Evolutionary conservation across 768 basidiomycete genomes (phyloP).

Genomic region (Rhizopogon salebrosus): DNA sequence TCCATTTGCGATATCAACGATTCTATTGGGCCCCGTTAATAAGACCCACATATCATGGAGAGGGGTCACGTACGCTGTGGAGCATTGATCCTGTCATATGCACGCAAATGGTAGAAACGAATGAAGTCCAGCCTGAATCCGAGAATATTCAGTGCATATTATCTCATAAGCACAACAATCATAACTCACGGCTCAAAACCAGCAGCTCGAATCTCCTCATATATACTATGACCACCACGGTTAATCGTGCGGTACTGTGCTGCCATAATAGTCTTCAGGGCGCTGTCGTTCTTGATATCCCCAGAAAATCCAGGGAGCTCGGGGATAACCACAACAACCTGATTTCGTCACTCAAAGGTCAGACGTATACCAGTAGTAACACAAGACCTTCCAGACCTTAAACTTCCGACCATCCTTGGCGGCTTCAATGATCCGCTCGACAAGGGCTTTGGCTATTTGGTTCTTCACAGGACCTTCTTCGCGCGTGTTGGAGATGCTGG

Average conservation of each 20-base stretch:
- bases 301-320: constrained; percentile 91
- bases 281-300: constrained; percentile 60
- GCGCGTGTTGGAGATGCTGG: constrained; percentile 72
- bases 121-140: constrained; percentile 72
- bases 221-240: constrained; percentile 82
- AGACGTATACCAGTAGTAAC: neutral
- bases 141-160: neutral
- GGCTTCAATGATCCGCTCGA: constrained; percentile 82
- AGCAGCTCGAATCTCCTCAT: constrained; percentile 71
- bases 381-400: constrained; percentile 40
- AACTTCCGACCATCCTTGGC: constrained; percentile 67
- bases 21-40: constrained; percentile 22
- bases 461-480: constrained; percentile 70
- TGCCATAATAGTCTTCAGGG: constrained; percentile 81
- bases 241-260: constrained; percentile 88
- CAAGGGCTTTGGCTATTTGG: constrained; percentile 76
- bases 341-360: neutral
- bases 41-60: constrained; percentile 3
- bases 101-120: constrained; percentile 86
- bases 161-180: neutral
- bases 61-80: constrained; percentile 45
- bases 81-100: constrained; percentile 88
- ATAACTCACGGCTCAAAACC: constrained; percentile 71
- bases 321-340: constrained; percentile 86
- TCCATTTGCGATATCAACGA: constrained; percentile 68